A percentile compares a stretch with the other conserved stretches of the same genome.
Conservation (phyloP, 2,329 filamentous ascomycete genomes). For the Curvularia lunata region DNA sequence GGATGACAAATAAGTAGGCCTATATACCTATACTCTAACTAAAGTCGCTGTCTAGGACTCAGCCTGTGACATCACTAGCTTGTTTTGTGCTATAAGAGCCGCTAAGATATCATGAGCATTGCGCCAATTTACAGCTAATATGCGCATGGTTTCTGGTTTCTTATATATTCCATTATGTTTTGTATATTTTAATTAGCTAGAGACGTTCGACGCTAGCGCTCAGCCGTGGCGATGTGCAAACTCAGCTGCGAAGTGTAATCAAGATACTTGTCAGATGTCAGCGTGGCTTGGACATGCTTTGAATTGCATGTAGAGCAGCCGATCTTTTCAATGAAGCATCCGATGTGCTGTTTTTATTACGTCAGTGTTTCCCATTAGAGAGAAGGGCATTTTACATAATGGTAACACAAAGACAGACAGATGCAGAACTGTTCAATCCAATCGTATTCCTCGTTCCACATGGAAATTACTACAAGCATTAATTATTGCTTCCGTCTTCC, state of each 20-base stretch:
- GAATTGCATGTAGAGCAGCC: not conserved
- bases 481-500: not conserved
- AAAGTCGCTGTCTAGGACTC: too few relatives aligned
- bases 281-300: not conserved
- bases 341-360: not conserved
- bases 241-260: not conserved
- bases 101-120: too few relatives aligned
- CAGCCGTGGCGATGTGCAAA: not conserved
- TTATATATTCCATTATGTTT: too few relatives aligned
- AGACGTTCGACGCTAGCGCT: too few relatives aligned
- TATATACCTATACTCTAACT: too few relatives aligned
- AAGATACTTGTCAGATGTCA: not conserved
- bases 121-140: too few relatives aligned
- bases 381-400: not conserved
- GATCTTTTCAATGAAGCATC: not conserved
- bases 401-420: not conserved
- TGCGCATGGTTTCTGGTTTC: too few relatives aligned
- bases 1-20: too few relatives aligned
- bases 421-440: not conserved
- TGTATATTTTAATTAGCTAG: too few relatives aligned
- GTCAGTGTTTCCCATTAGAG: not conserved
- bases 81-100: too few relatives aligned
- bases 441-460: not conserved
- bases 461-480: not conserved
- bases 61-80: too few relatives aligned